Base-by-base conservation (phyloP, 768 basidiomycete species). In the Amanita pallidorosea region DNA sequence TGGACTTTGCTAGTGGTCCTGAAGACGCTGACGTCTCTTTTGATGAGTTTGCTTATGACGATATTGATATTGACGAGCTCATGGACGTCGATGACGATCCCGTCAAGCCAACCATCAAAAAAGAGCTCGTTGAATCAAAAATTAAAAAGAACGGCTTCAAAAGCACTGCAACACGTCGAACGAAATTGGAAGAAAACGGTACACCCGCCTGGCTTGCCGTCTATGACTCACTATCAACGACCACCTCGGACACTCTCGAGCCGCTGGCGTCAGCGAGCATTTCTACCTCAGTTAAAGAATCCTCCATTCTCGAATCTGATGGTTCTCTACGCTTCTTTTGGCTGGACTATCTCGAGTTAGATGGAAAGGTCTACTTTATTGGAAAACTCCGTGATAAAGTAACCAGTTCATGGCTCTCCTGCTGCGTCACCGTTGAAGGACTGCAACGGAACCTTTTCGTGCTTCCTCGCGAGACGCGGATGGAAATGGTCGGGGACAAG, bases 301-400 rank as follows among this genome's bases (percentile, higher is more conserved):
- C 60, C 61, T 61, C 72, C 18, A 56, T 81, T 6, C 73, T 93
- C 2, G 90, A 97, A 60, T 68, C 77, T 4, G 91, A 96, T 56
- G 92, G 90, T 1, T 86, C 82, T 3, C 68, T 98, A 12, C 78
- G 77, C 23, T 93, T 99, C 72, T 99, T 85, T 71, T 99, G 96
- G 96, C 72, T 97, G 18, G 96, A 99, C 61, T 91, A 91, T 60
- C 79, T 94, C 31, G 92, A 98, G 62, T 76, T 79, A 44, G 79
- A 86, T 13, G 95, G 93, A 13, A 80, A 77, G 53, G 70, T 99
- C 3, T 85, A 90, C 62, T 85, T 99, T 56, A 79, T 89, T 40
- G 96, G 96, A 6, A 98, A 98, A 67, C 77, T 93, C 38, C 80
- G 85, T 57, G 91, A 94, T 67, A 85, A 84, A 65, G 66, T 70